These are phyloP conservation scores for Rhytidiadelphus loreus DNA, from an alignment of 225 moss, liverwort and hornwort species.

Conservation along the genomic window DNA sequence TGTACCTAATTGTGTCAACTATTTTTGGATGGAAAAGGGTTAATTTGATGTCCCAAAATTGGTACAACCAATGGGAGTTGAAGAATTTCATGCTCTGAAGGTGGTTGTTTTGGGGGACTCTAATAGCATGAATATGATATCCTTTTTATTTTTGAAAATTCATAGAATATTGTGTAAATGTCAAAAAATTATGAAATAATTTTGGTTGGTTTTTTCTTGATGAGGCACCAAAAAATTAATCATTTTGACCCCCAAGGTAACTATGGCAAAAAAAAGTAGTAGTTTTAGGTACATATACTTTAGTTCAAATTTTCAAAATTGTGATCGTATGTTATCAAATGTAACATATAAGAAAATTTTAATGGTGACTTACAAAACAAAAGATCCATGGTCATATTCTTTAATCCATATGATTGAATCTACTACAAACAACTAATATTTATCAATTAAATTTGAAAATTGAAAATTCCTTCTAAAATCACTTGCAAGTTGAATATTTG, in stretches of 20 bases:
- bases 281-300: not conserved
- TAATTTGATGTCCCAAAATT: no score
- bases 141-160: not conserved
- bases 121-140: not conserved
- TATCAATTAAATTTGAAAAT: not conserved
- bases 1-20: no score
- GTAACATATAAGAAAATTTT: not conserved
- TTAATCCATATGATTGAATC: not conserved
- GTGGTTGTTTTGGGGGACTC: no score
- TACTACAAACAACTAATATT: not conserved
- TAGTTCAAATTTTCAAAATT: not conserved
- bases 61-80: no score
- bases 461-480: not conserved
- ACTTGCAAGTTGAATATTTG: not conserved
- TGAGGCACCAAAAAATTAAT: not conserved
- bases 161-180: not conserved
- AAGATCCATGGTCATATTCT: no score
- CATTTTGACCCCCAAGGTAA: not conserved
- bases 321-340: not conserved
- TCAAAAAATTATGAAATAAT: not conserved
- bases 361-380: not conserved
- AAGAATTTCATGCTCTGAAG: no score
- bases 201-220: fast-evolving
- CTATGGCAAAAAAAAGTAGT: fast-evolving
- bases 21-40: no score